A percentile compares a stretch with the other conserved stretches of the same genome.
These are phyloP conservation scores for Solanum clarkiae DNA, from an alignment of 257 asterid species.

Conservation along the genomic window DNA sequence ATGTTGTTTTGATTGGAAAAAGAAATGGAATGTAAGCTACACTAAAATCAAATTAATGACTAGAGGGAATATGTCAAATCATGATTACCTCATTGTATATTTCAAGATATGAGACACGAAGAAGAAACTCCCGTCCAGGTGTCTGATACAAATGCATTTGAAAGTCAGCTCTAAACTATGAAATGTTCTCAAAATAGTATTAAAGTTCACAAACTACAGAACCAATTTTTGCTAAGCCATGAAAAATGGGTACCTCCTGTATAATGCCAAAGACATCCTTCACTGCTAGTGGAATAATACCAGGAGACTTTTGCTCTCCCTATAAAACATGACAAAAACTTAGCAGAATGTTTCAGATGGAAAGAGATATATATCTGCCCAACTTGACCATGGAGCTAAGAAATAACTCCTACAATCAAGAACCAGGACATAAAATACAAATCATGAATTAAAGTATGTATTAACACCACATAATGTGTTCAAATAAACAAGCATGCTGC, in stretches of 20 bases:
- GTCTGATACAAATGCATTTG: constrained; percentile 30
- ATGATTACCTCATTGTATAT: constrained; percentile 67
- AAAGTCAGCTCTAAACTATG: constrained; percentile 5
- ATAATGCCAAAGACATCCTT: constrained; percentile 84
- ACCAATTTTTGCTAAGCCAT: background rate
- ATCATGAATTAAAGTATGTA: background rate
- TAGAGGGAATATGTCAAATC: background rate
- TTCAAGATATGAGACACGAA: constrained; percentile 78
- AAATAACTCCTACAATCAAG: background rate
- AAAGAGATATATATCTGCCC: background rate
- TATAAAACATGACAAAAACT: constrained; percentile 5
- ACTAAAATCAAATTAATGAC: background rate
- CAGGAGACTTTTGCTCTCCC: constrained; percentile 96
- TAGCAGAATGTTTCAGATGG: background rate
- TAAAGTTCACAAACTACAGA: background rate
- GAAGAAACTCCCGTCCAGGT: constrained; percentile 79
- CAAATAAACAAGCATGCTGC: background rate
- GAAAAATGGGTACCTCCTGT: constrained; percentile 51
- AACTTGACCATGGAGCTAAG: background rate
- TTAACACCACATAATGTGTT: background rate
- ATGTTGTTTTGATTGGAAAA: background rate
- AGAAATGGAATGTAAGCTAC: background rate
- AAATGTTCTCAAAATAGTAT: background rate
- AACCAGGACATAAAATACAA: background rate
- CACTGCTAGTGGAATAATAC: constrained; percentile 69